A percentile compares a stretch with the other conserved stretches of the same genome.
Evolutionary conservation across 2,329 filamentous ascomycete genomes (phyloP).

Genomic region (Ceratocystis papillata): DNA sequence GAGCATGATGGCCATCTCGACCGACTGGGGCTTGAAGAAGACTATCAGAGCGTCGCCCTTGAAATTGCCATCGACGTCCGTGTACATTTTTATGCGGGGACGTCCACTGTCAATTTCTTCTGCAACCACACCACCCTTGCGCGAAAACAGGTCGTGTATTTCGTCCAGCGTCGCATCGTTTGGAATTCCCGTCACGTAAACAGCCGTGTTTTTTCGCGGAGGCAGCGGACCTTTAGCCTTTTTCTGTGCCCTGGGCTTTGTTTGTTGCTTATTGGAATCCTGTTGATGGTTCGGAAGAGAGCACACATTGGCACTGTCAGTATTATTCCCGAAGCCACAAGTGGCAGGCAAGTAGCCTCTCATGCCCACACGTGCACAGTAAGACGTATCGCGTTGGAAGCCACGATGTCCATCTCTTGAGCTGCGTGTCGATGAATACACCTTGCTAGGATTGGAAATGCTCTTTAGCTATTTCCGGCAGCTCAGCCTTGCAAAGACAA

Average conservation of each 20-base stretch:
- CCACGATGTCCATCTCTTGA: background rate
- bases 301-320: slow-evolving; percentile 21
- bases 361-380: background rate
- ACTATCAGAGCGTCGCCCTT: slow-evolving; percentile 90
- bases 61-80: slow-evolving; percentile 67
- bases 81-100: slow-evolving; percentile 88
- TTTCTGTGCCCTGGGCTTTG: slow-evolving; percentile 34
- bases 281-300: slow-evolving; percentile 17
- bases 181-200: slow-evolving; percentile 85
- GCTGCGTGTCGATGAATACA: background rate
- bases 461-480: background rate
- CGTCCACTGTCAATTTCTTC: slow-evolving; percentile 84
- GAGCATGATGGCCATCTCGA: slow-evolving; percentile 70
- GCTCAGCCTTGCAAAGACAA: background rate
- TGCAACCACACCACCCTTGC: slow-evolving; percentile 79
- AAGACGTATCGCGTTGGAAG: background rate
- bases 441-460: background rate
- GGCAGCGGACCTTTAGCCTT: slow-evolving; percentile 40
- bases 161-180: slow-evolving; percentile 67
- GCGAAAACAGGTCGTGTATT: slow-evolving; percentile 69
- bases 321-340: slow-evolving; percentile 21
- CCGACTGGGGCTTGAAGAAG: slow-evolving; percentile 92
- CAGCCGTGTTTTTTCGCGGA: slow-evolving; percentile 66
- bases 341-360: background rate
- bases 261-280: slow-evolving; percentile 21